A percentile compares a stretch with the other conserved stretches of the same genome.
Conservation (phyloP, 225 moss, liverwort and hornwort genomes). For the Bryum argenteum region DNA sequence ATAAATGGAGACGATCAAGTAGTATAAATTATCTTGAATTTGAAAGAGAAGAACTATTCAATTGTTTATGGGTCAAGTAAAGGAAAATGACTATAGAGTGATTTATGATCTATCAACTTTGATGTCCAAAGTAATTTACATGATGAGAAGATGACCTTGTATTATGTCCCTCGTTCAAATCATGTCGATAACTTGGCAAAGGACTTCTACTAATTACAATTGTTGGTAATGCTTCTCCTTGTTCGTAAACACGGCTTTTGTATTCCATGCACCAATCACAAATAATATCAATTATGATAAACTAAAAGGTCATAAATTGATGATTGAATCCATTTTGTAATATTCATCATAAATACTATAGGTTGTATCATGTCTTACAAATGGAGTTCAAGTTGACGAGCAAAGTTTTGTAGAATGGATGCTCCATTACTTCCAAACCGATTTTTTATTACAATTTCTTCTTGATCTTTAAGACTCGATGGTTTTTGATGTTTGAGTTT, state of each 20-base stretch:
- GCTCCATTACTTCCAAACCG: constrained; percentile 57
- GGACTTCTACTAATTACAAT: constrained; percentile 74
- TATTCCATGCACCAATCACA: constrained; percentile 41
- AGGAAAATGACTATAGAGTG: too few relatives aligned
- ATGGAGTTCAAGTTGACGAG: constrained; percentile 37
- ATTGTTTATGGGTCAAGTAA: too few relatives aligned
- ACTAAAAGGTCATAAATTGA: neutral
- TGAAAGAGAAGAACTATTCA: too few relatives aligned
- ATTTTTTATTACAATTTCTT: constrained; percentile 67
- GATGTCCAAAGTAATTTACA: constrained; percentile 35
- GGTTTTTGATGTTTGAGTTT: constrained; percentile 38
- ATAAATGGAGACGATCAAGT: too few relatives aligned
- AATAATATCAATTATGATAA: neutral
- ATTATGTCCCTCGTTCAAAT: constrained; percentile 51
- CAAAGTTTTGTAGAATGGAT: constrained; percentile 51
- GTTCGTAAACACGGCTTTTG: constrained; percentile 73
- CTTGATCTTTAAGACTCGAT: constrained; percentile 40
- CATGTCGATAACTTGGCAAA: constrained; percentile 60
- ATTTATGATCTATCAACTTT: neutral
- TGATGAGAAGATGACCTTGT: constrained; percentile 46
- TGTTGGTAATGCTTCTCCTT: constrained; percentile 49
- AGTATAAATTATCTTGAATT: too few relatives aligned
- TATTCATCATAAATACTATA: neutral
- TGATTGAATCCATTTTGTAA: neutral
- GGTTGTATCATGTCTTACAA: constrained; percentile 15